Evolutionary conservation across 305 asterid species (phyloP), one percentile per base, ranked within the genome.

Genomic region (Solanum chacoense): DNA sequence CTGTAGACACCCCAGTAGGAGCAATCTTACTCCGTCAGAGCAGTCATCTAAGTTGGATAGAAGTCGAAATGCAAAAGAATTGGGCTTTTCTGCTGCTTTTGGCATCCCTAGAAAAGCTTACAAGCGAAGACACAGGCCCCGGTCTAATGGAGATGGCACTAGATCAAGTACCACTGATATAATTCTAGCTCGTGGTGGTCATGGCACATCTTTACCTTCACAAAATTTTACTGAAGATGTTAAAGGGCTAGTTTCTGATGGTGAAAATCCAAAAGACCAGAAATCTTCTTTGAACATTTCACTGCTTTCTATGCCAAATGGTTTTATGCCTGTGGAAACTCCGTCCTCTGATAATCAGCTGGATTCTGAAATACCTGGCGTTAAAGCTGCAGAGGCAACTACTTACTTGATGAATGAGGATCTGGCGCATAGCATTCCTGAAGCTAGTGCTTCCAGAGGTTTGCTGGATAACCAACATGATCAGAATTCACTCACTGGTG

Each of bases 21-120:
- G 91, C 90, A 92, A 91, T 84, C 63, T 91, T 92, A 89, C 91
- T 85, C 93, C 91, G 74, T 91, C 95, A 28, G 95, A 93, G 88
- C 92, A 90, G 89, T 91, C 93, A 24, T 88, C 89, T 85, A 94
- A 89, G 86, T 90, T 87, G 79, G 96, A 90, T 83, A 94, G 90
- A 87, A 91, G 87, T 88, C 93, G 88, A 67, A 93, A 90, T 91
- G 92, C 92, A 81, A 92, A 87, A 89, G 95, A 93, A 90, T 93
- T 90, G 88, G 95, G 93, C 37, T 94, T 93, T 90, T 93, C 98
- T 90, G 94, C 97, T 92, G 92, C 94, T 55, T 93, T 94, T 90
- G 89, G 93, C 76, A 78, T 92, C 89, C 98, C 98, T 36, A 93
- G 93, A 90, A 96, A 98, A 92, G 97, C 99, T 36, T 98, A 96